Evolutionary conservation across 2,329 filamentous ascomycete genomes (phyloP).

Genomic region (Chaetomiaceae sp.): DNA sequence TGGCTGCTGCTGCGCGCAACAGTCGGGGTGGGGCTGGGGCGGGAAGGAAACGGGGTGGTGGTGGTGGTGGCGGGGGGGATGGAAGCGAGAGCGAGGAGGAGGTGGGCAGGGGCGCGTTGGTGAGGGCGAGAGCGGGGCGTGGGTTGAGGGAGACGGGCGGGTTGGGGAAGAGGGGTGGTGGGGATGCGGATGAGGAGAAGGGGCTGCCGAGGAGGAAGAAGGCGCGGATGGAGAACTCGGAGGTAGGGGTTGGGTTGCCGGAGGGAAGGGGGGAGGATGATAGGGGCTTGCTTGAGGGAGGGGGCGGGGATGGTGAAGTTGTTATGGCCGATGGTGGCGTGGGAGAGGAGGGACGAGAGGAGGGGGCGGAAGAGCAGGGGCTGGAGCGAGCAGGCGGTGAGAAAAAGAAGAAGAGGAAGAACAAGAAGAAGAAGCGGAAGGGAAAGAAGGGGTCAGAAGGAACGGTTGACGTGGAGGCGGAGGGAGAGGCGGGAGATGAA

Average conservation of each 20-base stretch:
- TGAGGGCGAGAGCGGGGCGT: conserved; percentile 17
- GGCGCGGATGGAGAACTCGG: neutral
- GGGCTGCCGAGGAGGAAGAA: neutral
- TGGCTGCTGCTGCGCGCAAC: conserved; percentile 18
- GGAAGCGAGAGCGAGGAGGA: conserved; percentile 29
- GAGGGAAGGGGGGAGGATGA: neutral
- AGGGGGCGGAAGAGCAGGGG: neutral
- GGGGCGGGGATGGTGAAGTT: neutral
- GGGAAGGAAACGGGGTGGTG: conserved; percentile 22
- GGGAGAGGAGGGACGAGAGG: neutral
- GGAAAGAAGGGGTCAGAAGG: conserved; percentile 13
- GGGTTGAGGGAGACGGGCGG: conserved; percentile 20
- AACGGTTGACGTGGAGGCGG: conserved; percentile 1
- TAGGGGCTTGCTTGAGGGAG: neutral
- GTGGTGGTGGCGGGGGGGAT: too few species aligned
- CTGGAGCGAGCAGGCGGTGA: neutral
- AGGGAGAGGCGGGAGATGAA: neutral
- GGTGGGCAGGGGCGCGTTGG: conserved; percentile 27
- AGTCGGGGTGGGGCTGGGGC: too few species aligned
- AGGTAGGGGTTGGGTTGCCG: neutral
- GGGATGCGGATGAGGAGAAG: neutral
- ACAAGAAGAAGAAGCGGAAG: conserved; percentile 18
- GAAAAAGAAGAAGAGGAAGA: conserved; percentile 7
- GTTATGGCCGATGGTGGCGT: neutral
- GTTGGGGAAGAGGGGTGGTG: neutral